Evolutionary conservation across 1,284 basidiomycete genomes (phyloP), one percentile per base, ranked within the genome.

Genomic region (Bjerkandera adusta): DNA sequence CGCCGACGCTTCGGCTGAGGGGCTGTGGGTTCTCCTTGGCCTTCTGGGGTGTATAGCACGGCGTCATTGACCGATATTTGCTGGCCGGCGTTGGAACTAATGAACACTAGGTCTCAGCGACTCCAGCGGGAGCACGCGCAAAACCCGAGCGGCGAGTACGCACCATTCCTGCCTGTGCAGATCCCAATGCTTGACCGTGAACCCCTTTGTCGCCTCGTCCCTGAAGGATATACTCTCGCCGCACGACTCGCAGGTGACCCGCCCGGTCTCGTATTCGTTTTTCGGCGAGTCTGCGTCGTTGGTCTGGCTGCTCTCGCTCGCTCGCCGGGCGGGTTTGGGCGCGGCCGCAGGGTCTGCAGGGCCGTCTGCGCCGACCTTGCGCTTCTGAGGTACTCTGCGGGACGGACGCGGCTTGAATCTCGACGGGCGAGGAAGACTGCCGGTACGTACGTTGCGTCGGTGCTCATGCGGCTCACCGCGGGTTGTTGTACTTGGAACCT

Each of bases 181-280:
- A 40, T 86, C 80, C 85, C 85, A 86, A 47, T 80, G 77, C 55
- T 77, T 75, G 39, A 81, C 66, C 35, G 83, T 84, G 61, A 86
- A 85, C 4, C 64, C 74, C 1, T 79, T 77, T 24, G 77, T 73
- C 13, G 63, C 62, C 47, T 78, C 78, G 61, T 88, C 81, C 29
- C 82, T 71, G 61, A 85, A 83, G 6, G 81, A 77, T 37, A 88
- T 74, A 13, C 70, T 66, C 24, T 72, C 67, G 8, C 77, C 75
- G 58, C 85, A 88, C 3, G 70, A 66, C 49, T 79, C 77, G 64
- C 85, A 88, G 43, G 73, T 72, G 50, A 87, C 76, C 44, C 73
- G 73, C 8, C 83, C 83, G 2, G 76, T 72, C 55, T 78, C 75
- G 66, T 73, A 76, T 57, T 77, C 73, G 59, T 68, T 69, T 36